Conservation (phyloP, 352 stramenopile species). For the Phytopythium kandeliae region DNA sequence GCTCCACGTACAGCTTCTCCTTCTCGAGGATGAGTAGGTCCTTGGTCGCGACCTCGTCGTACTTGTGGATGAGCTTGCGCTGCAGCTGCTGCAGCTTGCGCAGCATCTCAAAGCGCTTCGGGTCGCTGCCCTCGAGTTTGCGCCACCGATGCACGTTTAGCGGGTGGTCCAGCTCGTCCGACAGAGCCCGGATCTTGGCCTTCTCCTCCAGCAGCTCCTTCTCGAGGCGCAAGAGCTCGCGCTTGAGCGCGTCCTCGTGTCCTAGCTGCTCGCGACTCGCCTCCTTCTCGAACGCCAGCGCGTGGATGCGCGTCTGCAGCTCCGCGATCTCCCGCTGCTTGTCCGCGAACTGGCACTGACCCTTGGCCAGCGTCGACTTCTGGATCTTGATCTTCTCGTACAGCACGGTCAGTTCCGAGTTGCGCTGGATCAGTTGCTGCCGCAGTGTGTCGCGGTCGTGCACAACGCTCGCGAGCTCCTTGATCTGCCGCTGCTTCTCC, state of each 20-base stretch:
- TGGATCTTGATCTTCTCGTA: slow-evolving; percentile 98
- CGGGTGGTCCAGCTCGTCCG: slow-evolving; percentile 95
- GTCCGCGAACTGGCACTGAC: slow-evolving; percentile 92
- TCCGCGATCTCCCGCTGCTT: slow-evolving; percentile 92
- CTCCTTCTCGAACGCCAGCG: slow-evolving; percentile 94
- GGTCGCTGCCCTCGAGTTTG: slow-evolving; percentile 96
- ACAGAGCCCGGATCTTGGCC: slow-evolving; percentile 95
- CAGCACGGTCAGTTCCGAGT: slow-evolving; percentile 94
- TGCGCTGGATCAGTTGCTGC: slow-evolving; percentile 95
- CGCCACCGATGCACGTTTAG: slow-evolving; percentile 98
- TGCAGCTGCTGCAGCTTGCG: slow-evolving; percentile 97
- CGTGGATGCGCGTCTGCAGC: slow-evolving; percentile 86
- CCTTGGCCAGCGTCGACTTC: slow-evolving; percentile 90
- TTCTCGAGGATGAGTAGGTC: slow-evolving; percentile 95
- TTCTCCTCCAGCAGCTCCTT: slow-evolving; percentile 93
- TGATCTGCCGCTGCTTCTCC: slow-evolving; percentile 90
- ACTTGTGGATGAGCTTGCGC: slow-evolving; percentile 93
- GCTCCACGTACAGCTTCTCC: slow-evolving; percentile 92
- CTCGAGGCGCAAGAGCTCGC: slow-evolving; percentile 86
- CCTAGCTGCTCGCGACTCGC: slow-evolving; percentile 90
- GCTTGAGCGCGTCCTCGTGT: slow-evolving; percentile 84
- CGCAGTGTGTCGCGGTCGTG: slow-evolving; percentile 96
- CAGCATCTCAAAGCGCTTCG: slow-evolving; percentile 94
- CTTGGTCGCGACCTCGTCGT: slow-evolving; percentile 93
- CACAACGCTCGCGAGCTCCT: slow-evolving; percentile 96